phyloP scores from a whole-genome alignment of 768 basidiomycete genomes.

The Myochromella boudieri region DNA sequence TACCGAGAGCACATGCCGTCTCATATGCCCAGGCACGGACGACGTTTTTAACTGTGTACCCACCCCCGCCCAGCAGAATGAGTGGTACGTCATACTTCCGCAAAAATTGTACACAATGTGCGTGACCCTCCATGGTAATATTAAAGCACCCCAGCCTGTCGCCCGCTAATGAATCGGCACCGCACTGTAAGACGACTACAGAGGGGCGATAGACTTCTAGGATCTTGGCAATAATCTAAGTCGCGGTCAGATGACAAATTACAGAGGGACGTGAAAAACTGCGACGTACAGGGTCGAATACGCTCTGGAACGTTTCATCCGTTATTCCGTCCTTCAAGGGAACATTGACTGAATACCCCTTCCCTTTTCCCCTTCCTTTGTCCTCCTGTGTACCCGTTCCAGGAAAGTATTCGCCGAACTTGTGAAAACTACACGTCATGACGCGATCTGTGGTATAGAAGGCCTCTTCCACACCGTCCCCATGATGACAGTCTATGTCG shows the following conservation, averaged over 20 bases:
- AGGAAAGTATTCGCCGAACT: conserved; percentile 94
- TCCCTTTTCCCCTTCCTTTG: conserved; percentile 78
- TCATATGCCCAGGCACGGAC: conserved; percentile 95
- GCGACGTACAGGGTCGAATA: conserved; percentile 86
- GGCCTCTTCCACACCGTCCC: conserved; percentile 98
- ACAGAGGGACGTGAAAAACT: neutral
- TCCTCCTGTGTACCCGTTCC: conserved; percentile 87
- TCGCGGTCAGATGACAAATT: neutral
- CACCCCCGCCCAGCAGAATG: conserved; percentile 92
- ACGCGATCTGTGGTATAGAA: conserved; percentile 98
- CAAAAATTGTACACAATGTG: conserved; percentile 85
- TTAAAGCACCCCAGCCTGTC: conserved; percentile 98
- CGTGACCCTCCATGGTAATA: conserved; percentile 93
- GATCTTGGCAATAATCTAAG: conserved; percentile 77
- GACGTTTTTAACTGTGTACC: conserved; percentile 97
- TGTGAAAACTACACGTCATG: conserved; percentile 97
- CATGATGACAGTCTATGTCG: conserved; percentile 98
- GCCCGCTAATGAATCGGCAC: conserved; percentile 91
- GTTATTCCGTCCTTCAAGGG: conserved; percentile 94
- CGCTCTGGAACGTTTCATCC: conserved; percentile 80
- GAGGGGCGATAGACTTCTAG: conserved; percentile 87
- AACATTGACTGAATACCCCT: conserved; percentile 88
- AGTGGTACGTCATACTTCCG: conserved; percentile 81
- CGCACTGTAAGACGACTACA: conserved; percentile 91
- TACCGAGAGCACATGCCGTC: conserved; percentile 91